phyloP scores from a whole-genome alignment of 2,329 filamentous ascomycete genomes.

The Botrytis sinoallii region DNA sequence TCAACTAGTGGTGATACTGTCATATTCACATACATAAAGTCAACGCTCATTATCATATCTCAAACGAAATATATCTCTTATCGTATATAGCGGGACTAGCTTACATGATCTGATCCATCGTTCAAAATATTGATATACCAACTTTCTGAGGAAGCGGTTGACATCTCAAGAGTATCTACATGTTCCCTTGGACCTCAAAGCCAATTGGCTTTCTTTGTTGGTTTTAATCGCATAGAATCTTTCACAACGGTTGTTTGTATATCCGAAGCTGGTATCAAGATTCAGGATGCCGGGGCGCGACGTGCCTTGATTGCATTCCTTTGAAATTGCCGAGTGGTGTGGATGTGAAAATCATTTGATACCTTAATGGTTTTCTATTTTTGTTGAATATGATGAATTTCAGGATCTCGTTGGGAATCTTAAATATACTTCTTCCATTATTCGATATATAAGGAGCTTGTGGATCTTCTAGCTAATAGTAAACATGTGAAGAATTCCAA shows the following conservation, averaged over 20 bases:
- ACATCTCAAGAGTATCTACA: neutral
- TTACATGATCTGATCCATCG: neutral
- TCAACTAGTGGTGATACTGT: neutral
- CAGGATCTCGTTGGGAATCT: too few relatives aligned
- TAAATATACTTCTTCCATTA: accelerated
- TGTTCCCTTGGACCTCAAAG: too few relatives aligned
- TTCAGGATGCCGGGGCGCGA: accelerated
- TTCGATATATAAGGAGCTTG: neutral
- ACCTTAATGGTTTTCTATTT: neutral
- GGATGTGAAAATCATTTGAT: too few relatives aligned
- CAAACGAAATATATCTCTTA: neutral
- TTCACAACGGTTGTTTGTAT: neutral
- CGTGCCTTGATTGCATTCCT: accelerated
- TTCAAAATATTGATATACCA: neutral
- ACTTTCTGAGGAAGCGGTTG: neutral
- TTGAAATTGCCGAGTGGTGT: neutral
- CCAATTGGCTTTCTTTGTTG: too few relatives aligned
- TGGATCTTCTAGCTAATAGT: too few relatives aligned
- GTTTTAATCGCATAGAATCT: too few relatives aligned
- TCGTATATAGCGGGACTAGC: neutral
- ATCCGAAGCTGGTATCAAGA: neutral
- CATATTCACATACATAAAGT: neutral
- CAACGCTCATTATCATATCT: neutral
- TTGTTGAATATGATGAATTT: neutral
- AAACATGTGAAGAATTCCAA: too few relatives aligned